Percentiles rank a stretch among this genome's conserved stretches.
phyloP scores from a whole-genome alignment of 495 filamentous ascomycete species.

The Hypoxylon cercidicola region DNA sequence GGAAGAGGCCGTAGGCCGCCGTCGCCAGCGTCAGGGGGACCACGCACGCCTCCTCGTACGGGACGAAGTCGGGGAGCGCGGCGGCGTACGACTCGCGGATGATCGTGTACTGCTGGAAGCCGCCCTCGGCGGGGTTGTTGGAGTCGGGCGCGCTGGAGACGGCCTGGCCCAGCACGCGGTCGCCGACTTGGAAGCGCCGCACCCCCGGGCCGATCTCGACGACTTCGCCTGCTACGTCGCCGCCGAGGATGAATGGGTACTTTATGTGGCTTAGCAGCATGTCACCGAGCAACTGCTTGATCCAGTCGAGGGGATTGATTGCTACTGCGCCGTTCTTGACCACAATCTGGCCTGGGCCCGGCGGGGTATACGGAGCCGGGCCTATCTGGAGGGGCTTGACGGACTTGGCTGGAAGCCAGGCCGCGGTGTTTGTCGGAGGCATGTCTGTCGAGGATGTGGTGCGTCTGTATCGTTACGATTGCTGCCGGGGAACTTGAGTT shows the following conservation, averaged over 20 bases:
- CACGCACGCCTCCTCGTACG: conserved; percentile 53
- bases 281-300: conserved; percentile 46
- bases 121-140: conserved; percentile 25
- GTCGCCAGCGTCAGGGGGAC: conserved; percentile 57
- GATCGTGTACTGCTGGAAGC: conserved; percentile 50
- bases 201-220: conserved; percentile 54
- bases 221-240: conserved; percentile 61
- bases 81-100: conserved; percentile 35
- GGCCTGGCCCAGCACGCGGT: conserved; percentile 48
- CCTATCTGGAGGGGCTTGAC: conserved; percentile 9
- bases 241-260: conserved; percentile 51
- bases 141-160: conserved; percentile 12
- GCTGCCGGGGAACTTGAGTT: no score
- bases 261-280: conserved; percentile 50
- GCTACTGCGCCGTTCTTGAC: conserved; percentile 44
- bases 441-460: conserved; percentile 20
- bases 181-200: conserved; percentile 53
- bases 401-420: background rate
- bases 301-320: conserved; percentile 54
- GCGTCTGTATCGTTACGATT: background rate
- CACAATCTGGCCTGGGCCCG: conserved; percentile 24
- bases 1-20: conserved; percentile 52
- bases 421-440: conserved; percentile 27
- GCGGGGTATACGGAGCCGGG: conserved; percentile 23
- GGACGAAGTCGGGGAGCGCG: conserved; percentile 51